These are phyloP conservation scores for Helicocarpus griseus DNA, from an alignment of 2,329 filamentous ascomycete species.

Conservation along the genomic window DNA sequence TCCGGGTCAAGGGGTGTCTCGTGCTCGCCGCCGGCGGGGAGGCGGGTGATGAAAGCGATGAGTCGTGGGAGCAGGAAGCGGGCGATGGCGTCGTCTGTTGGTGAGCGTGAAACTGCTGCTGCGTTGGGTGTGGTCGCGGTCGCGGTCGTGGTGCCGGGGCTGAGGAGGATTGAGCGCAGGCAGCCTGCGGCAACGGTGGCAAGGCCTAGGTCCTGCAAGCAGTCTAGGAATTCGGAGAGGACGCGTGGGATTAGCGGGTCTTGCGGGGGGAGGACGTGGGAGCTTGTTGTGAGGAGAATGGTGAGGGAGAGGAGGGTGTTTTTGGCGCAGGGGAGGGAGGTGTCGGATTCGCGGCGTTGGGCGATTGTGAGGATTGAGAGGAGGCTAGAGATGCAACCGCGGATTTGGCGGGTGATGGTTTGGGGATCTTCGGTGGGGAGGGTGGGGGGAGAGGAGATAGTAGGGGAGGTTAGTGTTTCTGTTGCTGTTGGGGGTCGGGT, in stretches of 20 bases:
- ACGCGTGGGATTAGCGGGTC: constrained; percentile 68
- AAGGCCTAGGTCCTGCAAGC: constrained; percentile 50
- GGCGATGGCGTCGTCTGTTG: constrained; percentile 63
- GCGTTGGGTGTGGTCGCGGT: too few relatives aligned
- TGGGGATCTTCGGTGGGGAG: constrained; percentile 28
- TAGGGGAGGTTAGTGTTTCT: background rate
- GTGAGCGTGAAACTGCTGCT: constrained; percentile 40
- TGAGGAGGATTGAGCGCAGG: constrained; percentile 73
- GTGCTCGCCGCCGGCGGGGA: constrained; percentile 45
- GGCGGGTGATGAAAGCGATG: constrained; percentile 58
- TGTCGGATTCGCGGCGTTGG: constrained; percentile 49
- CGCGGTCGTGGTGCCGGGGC: constrained; percentile 19
- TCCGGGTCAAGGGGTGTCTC: constrained; percentile 61
- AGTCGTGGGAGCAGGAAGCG: constrained; percentile 66
- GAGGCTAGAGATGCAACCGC: constrained; percentile 74
- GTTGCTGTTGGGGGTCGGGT: constrained; percentile 31
- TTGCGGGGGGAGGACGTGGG: constrained; percentile 60
- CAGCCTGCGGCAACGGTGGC: constrained; percentile 87
- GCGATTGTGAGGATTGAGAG: constrained; percentile 54
- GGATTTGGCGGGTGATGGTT: constrained; percentile 59
- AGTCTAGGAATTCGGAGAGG: constrained; percentile 73
- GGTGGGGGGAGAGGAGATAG: constrained; percentile 9
- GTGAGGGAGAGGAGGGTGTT: constrained; percentile 84
- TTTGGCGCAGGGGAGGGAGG: constrained; percentile 79
- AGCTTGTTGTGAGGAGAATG: constrained; percentile 74